phyloP scores from a whole-genome alignment of 768 basidiomycete genomes.

The Russula brevipes region DNA sequence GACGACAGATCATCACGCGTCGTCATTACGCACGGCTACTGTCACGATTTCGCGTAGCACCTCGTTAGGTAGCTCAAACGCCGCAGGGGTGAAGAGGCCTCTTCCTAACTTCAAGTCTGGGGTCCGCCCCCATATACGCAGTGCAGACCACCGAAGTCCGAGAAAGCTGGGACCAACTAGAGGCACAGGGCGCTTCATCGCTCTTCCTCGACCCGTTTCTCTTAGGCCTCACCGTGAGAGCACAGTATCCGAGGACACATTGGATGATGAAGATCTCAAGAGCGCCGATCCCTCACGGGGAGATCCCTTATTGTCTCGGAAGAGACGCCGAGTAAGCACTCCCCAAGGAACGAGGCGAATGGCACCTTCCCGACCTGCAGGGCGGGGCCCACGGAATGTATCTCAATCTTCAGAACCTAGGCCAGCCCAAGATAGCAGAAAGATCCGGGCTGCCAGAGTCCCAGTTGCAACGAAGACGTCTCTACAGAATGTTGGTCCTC shows the following conservation, averaged over 20 bases:
- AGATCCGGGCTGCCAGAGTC: background rate
- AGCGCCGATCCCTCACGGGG: background rate
- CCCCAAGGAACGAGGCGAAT: background rate
- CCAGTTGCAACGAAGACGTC: slow-evolving; percentile 21
- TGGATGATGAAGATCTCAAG: slow-evolving; percentile 20
- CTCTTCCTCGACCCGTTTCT: slow-evolving; percentile 12
- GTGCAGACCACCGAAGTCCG: slow-evolving; percentile 6
- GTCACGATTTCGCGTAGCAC: slow-evolving; percentile 26
- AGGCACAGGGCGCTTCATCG: slow-evolving; percentile 6
- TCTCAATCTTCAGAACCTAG: slow-evolving; percentile 3
- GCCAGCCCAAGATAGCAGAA: slow-evolving; percentile 3
- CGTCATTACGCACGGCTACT: slow-evolving; percentile 31
- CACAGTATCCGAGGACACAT: slow-evolving; percentile 21
- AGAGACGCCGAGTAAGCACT: slow-evolving; percentile 19
- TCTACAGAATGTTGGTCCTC: slow-evolving; percentile 7
- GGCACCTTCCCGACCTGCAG: slow-evolving; percentile 3
- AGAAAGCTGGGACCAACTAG: slow-evolving; percentile 6
- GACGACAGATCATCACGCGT: slow-evolving; percentile 32
- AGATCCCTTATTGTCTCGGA: slow-evolving; percentile 11
- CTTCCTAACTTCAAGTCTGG: slow-evolving; percentile 22
- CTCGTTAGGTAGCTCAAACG: slow-evolving; percentile 25
- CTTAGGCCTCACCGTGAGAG: slow-evolving; percentile 6
- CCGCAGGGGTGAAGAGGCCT: slow-evolving; percentile 30
- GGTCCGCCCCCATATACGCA: slow-evolving; percentile 11
- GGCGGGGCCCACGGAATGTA: background rate